Evolutionary conservation across 1,284 basidiomycete genomes (phyloP), one percentile per base, ranked within the genome.

Genomic region (Ganoderma lingzhi): DNA sequence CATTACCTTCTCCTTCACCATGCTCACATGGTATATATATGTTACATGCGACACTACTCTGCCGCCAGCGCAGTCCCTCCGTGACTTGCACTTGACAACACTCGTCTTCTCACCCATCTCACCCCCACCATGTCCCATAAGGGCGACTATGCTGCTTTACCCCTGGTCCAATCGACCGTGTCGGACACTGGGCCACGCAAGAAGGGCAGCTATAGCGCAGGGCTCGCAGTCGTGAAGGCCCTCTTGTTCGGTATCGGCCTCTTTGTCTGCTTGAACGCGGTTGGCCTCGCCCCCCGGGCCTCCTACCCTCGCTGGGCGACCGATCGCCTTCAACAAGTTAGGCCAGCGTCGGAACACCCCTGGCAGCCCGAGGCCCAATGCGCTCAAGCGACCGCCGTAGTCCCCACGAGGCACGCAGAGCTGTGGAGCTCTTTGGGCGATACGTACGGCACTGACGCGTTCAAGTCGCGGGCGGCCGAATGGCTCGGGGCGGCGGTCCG

Each of bases 401-500:
- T 80, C 1, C 88, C 88, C 2, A 67, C 78, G 55, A 82, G 79
- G 74, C 82, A 86, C 70, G 77, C 71, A 4, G 79, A 77, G 10
- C 69, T 88, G 9, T 87, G 86, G 83, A 76, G 78, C 30, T 75
- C 72, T 17, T 48, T 89, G 48, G 81, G 82, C 51, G 77, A 80
- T 39, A 76, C 80, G 35, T 83, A 85, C 66, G 79, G 76, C 48
- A 84, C 84, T 5, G 78, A 85, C 4, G 78, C 73, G 30, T 90
- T 88, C 81, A 81, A 84, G 75, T 67, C 72, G 15, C 80, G 81
- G 64, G 86, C 87, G 0, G 80, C 88, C 12, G 79, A 85, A 55
- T 89, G 85, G 86, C 80, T 91, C 15, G 82, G 82, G 44, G 88
- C 86, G 4, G 88, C 90, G 1, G 78, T 83, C 6, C 71, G 76